Conservation (phyloP, 2,329 filamentous ascomycete species). For the Aaosphaeria arxii region DNA sequence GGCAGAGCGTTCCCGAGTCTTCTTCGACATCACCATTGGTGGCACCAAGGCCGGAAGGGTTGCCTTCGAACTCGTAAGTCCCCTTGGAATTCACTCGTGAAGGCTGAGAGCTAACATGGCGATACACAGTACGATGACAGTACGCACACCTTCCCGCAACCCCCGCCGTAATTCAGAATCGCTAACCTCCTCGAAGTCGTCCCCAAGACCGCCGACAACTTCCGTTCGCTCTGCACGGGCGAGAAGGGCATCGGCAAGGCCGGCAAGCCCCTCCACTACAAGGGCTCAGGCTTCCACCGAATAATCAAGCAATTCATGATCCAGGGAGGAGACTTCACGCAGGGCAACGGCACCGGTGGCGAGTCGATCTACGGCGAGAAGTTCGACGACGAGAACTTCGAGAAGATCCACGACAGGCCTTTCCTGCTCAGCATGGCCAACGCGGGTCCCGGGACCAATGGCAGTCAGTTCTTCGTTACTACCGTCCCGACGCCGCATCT, state of each 20-base stretch:
- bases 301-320: constrained; percentile 99
- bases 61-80: constrained; percentile 75
- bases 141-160: constrained; percentile 11
- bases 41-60: constrained; percentile 71
- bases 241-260: constrained; percentile 83
- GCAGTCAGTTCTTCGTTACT: constrained; percentile 97
- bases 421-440: constrained; percentile 98
- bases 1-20: constrained; percentile 72
- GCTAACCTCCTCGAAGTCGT: constrained; percentile 54
- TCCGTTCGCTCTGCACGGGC: constrained; percentile 88
- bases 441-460: constrained; percentile 91
- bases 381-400: constrained; percentile 96
- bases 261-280: constrained; percentile 88
- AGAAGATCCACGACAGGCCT: constrained; percentile 84
- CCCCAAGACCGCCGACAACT: constrained; percentile 95
- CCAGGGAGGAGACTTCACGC: constrained; percentile 95
- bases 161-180: not conserved
- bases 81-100: too few relatives aligned
- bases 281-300: constrained; percentile 87
- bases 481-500: constrained; percentile 93
- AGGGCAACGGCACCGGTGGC: constrained; percentile 89
- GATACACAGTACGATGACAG: constrained; percentile 41
- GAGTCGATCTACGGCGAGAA: constrained; percentile 98
- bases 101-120: not conserved
- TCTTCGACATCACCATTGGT: constrained; percentile 88